These are phyloP conservation scores for Aureobasidium pullulans DNA, from an alignment of 2,329 filamentous ascomycete genomes.

Conservation along the genomic window DNA sequence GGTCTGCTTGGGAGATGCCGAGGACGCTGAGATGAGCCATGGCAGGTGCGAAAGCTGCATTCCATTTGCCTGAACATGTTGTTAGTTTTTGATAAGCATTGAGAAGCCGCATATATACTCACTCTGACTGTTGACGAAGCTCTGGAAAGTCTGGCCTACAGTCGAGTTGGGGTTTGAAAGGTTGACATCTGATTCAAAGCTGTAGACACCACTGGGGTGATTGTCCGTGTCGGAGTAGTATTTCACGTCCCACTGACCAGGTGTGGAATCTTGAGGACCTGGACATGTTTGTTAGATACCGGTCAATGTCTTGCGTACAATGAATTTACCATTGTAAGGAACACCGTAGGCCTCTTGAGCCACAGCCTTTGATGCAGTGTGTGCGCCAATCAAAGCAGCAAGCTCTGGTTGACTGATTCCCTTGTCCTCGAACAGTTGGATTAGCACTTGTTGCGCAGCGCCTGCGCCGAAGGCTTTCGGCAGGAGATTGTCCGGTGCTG, in stretches of 20 bases:
- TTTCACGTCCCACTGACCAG: constrained; percentile 43
- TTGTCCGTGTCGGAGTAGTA: constrained; percentile 39
- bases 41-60: constrained; percentile 4
- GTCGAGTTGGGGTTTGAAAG: constrained; percentile 19
- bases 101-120: constrained; percentile 16
- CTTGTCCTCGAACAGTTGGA: constrained; percentile 44
- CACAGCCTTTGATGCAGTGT: constrained; percentile 42
- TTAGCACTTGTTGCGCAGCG: constrained; percentile 31
- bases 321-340: constrained; percentile 21
- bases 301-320: too few species aligned
- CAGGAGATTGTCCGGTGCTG: constrained; percentile 28
- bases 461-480: constrained; percentile 32
- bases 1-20: neutral
- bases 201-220: constrained; percentile 21
- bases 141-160: constrained; percentile 29
- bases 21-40: constrained; percentile 12
- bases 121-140: constrained; percentile 27
- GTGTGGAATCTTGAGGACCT: constrained; percentile 41
- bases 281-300: constrained; percentile 16
- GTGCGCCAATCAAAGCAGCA: constrained; percentile 49
- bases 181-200: constrained; percentile 25
- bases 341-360: constrained; percentile 33
- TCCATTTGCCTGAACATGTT: neutral
- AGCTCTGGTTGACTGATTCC: constrained; percentile 45
- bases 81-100: neutral